Evolutionary conservation across 306 rosid species (phyloP), one percentile per base, ranked within the genome.

Genomic region (Cucurbita pepo): DNA sequence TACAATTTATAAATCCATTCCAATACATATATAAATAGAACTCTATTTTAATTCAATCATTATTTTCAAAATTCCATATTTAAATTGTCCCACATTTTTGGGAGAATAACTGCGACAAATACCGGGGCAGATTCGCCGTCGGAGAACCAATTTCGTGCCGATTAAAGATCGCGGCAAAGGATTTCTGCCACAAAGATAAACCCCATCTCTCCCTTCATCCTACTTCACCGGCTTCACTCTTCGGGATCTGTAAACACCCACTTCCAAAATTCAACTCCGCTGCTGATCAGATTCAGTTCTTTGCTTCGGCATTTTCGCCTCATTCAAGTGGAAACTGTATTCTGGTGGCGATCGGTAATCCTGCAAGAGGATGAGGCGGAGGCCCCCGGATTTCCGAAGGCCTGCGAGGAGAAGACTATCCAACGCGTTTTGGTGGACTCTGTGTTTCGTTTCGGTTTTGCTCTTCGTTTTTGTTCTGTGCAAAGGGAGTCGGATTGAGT

Each of bases 341-440:
- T 59, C 13, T 34, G 43, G 6, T 6, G 9, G 34, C 41, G 18
- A 38, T 73, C 40, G 41, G 52, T 40, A 37, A 44, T 38, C 63
- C 52, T 44, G 43, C 65, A 30, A 15, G 70, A 75, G 65, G 4
- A 93, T 93, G 98, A 85, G 98, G 85, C 85, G 98, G 76, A 84
- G 97, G 77, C 77, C 87, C 22, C 69, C 78, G 79, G 96, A 90
- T 77, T 86, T 82, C 76, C 97, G 98, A 34, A 73, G 98, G 84
- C 90, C 98, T 8, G 87, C 66, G 65, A 79, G 96, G 83, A 84
- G 90, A 80, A 88, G 87, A 86, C 83, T 93, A 45, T 85, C 94
- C 25, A 95, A 87, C 81, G 87, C 75, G 5, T 72, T 84, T 5
- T 93, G 96, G 97, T 88, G 87, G 88, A 81, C 80, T 66, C 78